These are phyloP conservation scores for Gyromitra esculenta DNA, from an alignment of 2,329 filamentous ascomycete species.

Conservation along the genomic window DNA sequence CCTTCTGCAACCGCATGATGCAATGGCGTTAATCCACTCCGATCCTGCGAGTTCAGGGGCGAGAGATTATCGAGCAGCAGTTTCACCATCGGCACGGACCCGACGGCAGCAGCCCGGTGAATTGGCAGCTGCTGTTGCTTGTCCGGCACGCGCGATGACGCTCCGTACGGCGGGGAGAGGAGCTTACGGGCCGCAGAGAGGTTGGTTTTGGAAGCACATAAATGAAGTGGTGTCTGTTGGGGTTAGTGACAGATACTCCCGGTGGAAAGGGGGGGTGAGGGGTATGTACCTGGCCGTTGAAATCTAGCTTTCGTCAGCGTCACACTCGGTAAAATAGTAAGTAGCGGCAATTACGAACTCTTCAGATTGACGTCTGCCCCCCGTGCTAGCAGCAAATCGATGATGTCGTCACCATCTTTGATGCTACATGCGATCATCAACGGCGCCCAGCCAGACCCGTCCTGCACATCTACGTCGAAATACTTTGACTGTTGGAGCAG, in stretches of 20 bases:
- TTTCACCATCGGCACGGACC: constrained; percentile 85
- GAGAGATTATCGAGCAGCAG: constrained; percentile 78
- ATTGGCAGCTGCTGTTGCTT: constrained; percentile 82
- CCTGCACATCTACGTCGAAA: constrained; percentile 83
- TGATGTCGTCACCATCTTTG: constrained; percentile 72
- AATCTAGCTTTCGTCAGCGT: constrained; percentile 9
- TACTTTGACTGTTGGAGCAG: constrained; percentile 74
- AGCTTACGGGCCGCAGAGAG: constrained; percentile 81
- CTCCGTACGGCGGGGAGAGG: constrained; percentile 71
- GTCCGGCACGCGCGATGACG: constrained; percentile 82
- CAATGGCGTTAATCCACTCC: constrained; percentile 83
- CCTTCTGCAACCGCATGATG: constrained; percentile 86
- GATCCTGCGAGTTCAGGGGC: constrained; percentile 84
- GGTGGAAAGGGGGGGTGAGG: background rate
- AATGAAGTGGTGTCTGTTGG: constrained; percentile 82
- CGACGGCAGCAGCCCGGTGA: constrained; percentile 89
- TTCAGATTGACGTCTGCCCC: constrained; percentile 78
- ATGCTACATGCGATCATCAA: constrained; percentile 84
- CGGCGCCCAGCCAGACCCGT: constrained; percentile 82
- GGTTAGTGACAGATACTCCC: constrained; percentile 50
- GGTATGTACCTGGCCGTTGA: constrained; percentile 61
- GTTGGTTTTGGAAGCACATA: constrained; percentile 88
- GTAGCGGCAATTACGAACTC: constrained; percentile 64
- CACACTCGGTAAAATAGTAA: background rate
- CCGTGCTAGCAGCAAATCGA: constrained; percentile 73